Conservation (phyloP, 768 basidiomycete species). For the Phylloporus sp. region DNA sequence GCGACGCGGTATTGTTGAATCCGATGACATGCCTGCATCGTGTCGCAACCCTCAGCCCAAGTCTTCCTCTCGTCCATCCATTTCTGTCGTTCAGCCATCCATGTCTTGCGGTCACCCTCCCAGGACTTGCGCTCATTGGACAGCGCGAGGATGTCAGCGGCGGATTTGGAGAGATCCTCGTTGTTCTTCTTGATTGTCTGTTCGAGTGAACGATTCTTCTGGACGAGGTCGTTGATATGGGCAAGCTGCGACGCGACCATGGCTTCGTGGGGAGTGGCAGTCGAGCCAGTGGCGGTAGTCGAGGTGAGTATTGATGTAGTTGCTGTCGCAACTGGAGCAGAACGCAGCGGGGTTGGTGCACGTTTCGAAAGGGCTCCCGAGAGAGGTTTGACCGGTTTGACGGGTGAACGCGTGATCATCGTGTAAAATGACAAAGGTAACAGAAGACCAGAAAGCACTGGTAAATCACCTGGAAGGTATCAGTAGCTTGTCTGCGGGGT, state of each 20-base stretch:
- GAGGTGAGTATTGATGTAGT: conserved; percentile 28
- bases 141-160: conserved; percentile 30
- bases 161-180: conserved; percentile 42
- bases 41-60: conserved; percentile 63
- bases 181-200: conserved; percentile 53
- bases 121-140: conserved; percentile 36
- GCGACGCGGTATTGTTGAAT: conserved; percentile 59
- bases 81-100: conserved; percentile 29
- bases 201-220: conserved; percentile 62
- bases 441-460: not conserved
- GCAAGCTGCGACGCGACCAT: conserved; percentile 58
- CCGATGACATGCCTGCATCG: conserved; percentile 58
- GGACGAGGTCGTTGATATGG: conserved; percentile 73
- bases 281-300: conserved; percentile 27
- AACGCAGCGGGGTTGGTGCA: conserved; percentile 19
- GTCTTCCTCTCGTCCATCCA: conserved; percentile 51
- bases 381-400: conserved; percentile 17
- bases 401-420: conserved; percentile 30
- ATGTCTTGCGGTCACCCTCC: conserved; percentile 26
- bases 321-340: conserved; percentile 14
- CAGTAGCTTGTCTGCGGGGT: not conserved
- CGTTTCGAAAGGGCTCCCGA: conserved; percentile 15
- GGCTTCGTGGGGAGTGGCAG: conserved; percentile 37
- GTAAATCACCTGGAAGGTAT: conserved; percentile 3
- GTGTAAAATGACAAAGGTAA: not conserved